Evolutionary conservation across 495 filamentous ascomycete genomes (phyloP), one percentile per base, ranked within the genome.

Genomic region (Penicillium fimorum): DNA sequence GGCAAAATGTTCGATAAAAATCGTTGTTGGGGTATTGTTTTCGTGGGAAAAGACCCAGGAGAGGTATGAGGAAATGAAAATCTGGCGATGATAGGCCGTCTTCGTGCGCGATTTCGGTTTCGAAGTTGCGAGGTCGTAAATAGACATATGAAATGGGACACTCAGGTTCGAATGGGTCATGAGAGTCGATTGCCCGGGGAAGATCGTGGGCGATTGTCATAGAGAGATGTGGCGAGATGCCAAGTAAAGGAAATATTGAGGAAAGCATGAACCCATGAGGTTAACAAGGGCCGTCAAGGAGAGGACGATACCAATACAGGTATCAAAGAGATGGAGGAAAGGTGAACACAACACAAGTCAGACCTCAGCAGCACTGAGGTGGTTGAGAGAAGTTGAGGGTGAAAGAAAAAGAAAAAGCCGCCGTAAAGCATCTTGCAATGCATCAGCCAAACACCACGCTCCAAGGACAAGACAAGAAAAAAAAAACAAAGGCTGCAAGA

Each of bases 81-180:
- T 32, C 10, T 15, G 46, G 44, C 38, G 47, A 30, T 50, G n/a
- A 49, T 60, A 49, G 46, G 61, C 52, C 59, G 62, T 68, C 67
- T 62, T 72, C 56, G 53, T 57, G 52, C 25, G 60, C 58, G 45
- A 32, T 45, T 53, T 42, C 45, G 35, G 27, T 27, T 56, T 50
- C 55, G 47, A 38, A 55, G 57, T 61, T 44, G 47, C 47, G 53
- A 32, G 22, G 53, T 70, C 69, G 63, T 72, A 10, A 41, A 43
- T 40, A 56, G 40, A 72, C 70, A 72, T 70, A 72, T 66, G 70
- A 72, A 66, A 57, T 43, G 20, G 58, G 45, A 35, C 50, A 54
- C 50, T 44, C 55, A 53, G 48, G 46, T 47, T 22, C 27, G 50
- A 62, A 37, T 32, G 61, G 58, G 50, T 60, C 65, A 55, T 63